Conservation (phyloP, 176 grass and related monocot species). For the Cenchrus purpureus region DNA sequence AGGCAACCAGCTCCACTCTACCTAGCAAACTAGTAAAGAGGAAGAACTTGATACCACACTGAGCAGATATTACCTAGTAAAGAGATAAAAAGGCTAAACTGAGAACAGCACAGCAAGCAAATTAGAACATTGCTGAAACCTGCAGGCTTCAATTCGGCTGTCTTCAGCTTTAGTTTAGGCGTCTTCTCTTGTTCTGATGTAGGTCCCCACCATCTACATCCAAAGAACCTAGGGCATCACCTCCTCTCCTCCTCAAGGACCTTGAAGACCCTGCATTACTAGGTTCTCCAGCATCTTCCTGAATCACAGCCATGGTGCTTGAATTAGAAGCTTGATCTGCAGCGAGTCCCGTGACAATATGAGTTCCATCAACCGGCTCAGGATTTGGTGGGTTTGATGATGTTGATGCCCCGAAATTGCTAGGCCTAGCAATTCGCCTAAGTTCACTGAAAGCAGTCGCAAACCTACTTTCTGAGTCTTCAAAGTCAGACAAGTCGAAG, state of each 20-base stretch:
- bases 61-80: conserved; percentile 38
- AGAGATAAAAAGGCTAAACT: conserved; percentile 41
- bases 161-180: conserved; percentile 71
- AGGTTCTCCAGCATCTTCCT: conserved; percentile 68
- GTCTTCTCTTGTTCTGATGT: conserved; percentile 78
- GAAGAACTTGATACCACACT: conserved; percentile 37
- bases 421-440: conserved; percentile 67
- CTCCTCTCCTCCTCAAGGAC: conserved; percentile 74
- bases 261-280: conserved; percentile 88
- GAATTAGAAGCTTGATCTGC: conserved; percentile 93
- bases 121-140: conserved; percentile 25
- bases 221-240: conserved; percentile 58
- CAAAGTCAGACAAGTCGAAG: conserved; percentile 65
- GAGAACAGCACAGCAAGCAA: conserved; percentile 17
- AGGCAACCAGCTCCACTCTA: conserved; percentile 39
- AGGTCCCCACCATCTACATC: conserved; percentile 84
- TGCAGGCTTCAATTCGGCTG: conserved; percentile 51
- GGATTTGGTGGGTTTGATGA: conserved; percentile 64
- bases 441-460: conserved; percentile 66
- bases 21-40: conserved; percentile 42
- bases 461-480: conserved; percentile 63
- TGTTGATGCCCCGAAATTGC: conserved; percentile 63
- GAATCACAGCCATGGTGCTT: conserved; percentile 98
- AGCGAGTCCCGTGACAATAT: conserved; percentile 48
- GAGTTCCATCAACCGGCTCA: conserved; percentile 43